Conservation (phyloP, 2,329 filamentous ascomycete species). For the Shiraia sp. region DNA sequence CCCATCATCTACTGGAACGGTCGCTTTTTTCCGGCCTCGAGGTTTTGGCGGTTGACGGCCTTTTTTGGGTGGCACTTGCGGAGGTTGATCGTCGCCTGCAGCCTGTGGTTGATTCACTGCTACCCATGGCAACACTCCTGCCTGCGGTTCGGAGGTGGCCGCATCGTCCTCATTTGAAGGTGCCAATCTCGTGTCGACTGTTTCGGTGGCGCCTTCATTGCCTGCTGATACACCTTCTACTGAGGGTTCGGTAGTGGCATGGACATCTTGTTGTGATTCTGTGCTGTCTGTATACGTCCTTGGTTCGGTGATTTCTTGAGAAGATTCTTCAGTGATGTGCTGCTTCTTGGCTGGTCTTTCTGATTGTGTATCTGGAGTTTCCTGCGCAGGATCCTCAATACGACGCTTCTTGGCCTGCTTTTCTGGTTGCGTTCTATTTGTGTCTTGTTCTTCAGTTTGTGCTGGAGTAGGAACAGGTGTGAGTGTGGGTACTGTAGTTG, state of each 20-base stretch:
- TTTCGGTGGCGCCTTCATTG: not conserved
- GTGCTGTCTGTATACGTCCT: not conserved
- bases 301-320: too few species aligned
- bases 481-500: not conserved
- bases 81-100: constrained; percentile 11
- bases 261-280: constrained; percentile 1
- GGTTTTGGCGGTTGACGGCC: constrained; percentile 16
- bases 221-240: not conserved
- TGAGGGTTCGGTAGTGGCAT: not conserved
- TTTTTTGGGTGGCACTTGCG: constrained; percentile 12
- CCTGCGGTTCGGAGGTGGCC: constrained; percentile 9
- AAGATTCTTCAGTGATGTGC: not conserved
- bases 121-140: constrained; percentile 27
- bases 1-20: constrained; percentile 3
- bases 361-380: not conserved
- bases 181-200: constrained; percentile 1
- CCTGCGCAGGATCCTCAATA: constrained; percentile 13
- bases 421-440: not conserved
- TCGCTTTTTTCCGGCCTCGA: constrained; percentile 10
- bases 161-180: not conserved
- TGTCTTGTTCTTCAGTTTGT: not conserved
- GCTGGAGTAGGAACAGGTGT: not conserved
- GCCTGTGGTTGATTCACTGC: constrained; percentile 33
- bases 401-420: constrained; percentile 28
- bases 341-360: not conserved